phyloP scores from a whole-genome alignment of 768 basidiomycete genomes.

The Rubroboletus pulcherrimus region DNA sequence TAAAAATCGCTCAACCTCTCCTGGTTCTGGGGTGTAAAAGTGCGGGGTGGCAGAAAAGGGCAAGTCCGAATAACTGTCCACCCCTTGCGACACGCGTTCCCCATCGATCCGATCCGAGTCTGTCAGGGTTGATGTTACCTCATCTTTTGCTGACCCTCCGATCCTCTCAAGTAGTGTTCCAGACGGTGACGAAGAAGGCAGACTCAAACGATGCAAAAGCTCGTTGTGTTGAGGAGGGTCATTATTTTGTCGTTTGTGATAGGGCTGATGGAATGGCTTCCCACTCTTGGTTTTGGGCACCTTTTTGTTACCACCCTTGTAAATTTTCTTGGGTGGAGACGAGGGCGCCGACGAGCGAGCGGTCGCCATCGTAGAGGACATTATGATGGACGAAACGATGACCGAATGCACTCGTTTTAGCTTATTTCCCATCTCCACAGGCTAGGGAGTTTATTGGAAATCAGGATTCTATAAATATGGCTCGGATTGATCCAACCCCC shows the following conservation, averaged over 20 bases:
- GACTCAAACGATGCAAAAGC: constrained; percentile 16
- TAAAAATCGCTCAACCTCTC: constrained; percentile 25
- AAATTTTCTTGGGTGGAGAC: not conserved
- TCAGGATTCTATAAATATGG: constrained; percentile 1
- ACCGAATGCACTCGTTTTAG: not conserved
- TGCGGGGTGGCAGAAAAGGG: constrained; percentile 5
- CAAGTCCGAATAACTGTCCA: not conserved
- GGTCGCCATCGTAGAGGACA: constrained; percentile 1
- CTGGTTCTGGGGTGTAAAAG: constrained; percentile 19
- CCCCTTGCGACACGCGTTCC: not conserved
- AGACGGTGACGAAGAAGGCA: constrained; percentile 4
- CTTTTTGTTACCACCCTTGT: constrained; percentile 4
- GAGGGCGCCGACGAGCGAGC: not conserved
- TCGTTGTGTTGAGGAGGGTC: not conserved
- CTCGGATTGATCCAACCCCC: not conserved
- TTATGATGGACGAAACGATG: not conserved
- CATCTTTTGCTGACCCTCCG: constrained; percentile 6
- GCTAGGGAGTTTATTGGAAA: constrained; percentile 1
- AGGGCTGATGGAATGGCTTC: not conserved
- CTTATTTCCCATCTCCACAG: not conserved
- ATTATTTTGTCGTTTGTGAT: not conserved
- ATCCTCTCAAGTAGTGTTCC: constrained; percentile 22
- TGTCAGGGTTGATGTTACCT: not conserved
- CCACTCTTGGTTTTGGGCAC: constrained; percentile 5
- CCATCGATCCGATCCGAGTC: constrained; percentile 9